Conservation (phyloP, 116 monocot genomes). For the Cymodocea nodosa region DNA sequence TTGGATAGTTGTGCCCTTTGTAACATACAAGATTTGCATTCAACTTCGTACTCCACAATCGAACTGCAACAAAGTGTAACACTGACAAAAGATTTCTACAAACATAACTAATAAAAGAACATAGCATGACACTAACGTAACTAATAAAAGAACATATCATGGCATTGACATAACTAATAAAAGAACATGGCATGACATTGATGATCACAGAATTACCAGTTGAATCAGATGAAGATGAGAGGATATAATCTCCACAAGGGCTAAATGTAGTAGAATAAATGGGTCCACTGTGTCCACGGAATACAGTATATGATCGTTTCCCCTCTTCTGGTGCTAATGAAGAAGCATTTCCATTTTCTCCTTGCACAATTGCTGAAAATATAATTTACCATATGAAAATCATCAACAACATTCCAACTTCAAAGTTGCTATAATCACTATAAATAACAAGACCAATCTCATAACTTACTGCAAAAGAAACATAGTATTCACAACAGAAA, state of each 20-base stretch:
- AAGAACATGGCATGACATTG: not conserved
- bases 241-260: constrained; percentile 73
- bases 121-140: not conserved
- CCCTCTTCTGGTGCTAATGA: constrained; percentile 42
- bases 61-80: constrained; percentile 38
- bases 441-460: no score
- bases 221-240: constrained; percentile 93
- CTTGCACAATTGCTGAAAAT: no score
- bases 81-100: not conserved
- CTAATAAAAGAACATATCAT: not conserved
- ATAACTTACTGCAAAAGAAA: no score
- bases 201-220: constrained; percentile 45
- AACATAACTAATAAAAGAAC: not conserved
- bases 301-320: constrained; percentile 58
- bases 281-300: constrained; percentile 86
- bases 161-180: not conserved
- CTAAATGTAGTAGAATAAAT: constrained; percentile 84
- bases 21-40: constrained; percentile 95
- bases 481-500: no score
- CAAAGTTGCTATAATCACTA: no score
- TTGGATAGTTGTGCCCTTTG: constrained; percentile 95
- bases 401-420: no score
- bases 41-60: constrained; percentile 88
- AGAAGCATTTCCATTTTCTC: constrained; percentile 21
- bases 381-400: no score